Conservation (phyloP, 306 rosid genomes). For the Malus orientalis region DNA sequence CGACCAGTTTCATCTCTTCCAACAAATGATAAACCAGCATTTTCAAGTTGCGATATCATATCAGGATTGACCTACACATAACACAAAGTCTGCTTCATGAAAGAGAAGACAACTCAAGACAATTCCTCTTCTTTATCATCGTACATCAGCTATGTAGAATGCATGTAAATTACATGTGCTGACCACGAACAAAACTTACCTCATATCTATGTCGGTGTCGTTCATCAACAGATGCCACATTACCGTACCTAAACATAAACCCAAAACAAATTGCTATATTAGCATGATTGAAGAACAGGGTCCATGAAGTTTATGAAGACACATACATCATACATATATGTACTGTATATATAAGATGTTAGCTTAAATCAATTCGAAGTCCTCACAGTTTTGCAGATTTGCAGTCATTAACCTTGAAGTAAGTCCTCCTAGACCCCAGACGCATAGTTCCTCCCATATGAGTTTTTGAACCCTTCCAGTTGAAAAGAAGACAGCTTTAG, state of each 20-base stretch:
- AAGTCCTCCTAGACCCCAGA: slow-evolving; percentile 77
- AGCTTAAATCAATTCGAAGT: slow-evolving; percentile 17
- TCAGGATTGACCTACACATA: slow-evolving; percentile 72
- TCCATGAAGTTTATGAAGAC: background rate
- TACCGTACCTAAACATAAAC: slow-evolving; percentile 50
- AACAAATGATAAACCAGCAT: slow-evolving; percentile 71
- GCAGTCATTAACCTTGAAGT: slow-evolving; percentile 54
- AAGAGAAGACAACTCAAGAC: background rate
- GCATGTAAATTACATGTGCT: background rate
- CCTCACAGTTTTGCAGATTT: slow-evolving; percentile 79
- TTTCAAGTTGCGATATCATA: slow-evolving; percentile 67
- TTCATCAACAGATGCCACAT: slow-evolving; percentile 55
- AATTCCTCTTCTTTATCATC: background rate
- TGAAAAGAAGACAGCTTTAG: slow-evolving; percentile 10
- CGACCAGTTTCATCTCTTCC: slow-evolving; percentile 73
- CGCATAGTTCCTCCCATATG: slow-evolving; percentile 95
- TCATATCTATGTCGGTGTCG: slow-evolving; percentile 90
- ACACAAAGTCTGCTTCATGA: background rate
- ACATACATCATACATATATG: background rate
- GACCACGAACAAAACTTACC: slow-evolving; percentile 34
- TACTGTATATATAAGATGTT: background rate
- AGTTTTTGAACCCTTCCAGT: slow-evolving; percentile 71
- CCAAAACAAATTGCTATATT: slow-evolving; percentile 10
- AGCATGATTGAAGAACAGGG: slow-evolving; percentile 1
- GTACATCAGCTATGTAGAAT: background rate